These are phyloP conservation scores for Aspergillus puulaauensis DNA, from an alignment of 2,329 filamentous ascomycete species.

Conservation along the genomic window DNA sequence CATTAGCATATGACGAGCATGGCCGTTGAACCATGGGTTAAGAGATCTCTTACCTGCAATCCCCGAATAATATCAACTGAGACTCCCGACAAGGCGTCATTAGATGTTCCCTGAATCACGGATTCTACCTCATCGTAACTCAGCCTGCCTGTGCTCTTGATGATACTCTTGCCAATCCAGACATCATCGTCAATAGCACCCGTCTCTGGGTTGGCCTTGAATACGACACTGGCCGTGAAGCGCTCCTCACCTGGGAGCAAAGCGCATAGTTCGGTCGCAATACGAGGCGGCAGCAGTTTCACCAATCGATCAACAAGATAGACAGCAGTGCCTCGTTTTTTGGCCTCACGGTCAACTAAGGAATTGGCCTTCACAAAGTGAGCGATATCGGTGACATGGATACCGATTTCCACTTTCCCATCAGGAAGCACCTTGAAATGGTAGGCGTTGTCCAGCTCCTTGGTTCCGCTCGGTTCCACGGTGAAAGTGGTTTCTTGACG, in stretches of 20 bases:
- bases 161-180: slow-evolving; percentile 90
- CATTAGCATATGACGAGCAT: background rate
- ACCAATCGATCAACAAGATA: slow-evolving; percentile 89
- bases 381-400: slow-evolving; percentile 91
- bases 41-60: slow-evolving; percentile 60
- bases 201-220: slow-evolving; percentile 80
- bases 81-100: slow-evolving; percentile 64
- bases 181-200: slow-evolving; percentile 83
- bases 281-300: slow-evolving; percentile 81
- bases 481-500: slow-evolving; percentile 86
- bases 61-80: slow-evolving; percentile 76
- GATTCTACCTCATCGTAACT: slow-evolving; percentile 83
- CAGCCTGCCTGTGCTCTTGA: slow-evolving; percentile 87
- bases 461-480: slow-evolving; percentile 82
- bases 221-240: slow-evolving; percentile 87
- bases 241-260: slow-evolving; percentile 84
- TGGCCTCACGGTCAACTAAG: slow-evolving; percentile 92
- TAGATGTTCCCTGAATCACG: slow-evolving; percentile 65
- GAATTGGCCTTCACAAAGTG: slow-evolving; percentile 97
- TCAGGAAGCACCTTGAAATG: slow-evolving; percentile 83
- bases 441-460: slow-evolving; percentile 87
- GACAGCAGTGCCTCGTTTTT: slow-evolving; percentile 95
- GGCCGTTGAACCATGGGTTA: background rate
- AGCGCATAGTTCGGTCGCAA: slow-evolving; percentile 85
- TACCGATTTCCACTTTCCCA: slow-evolving; percentile 87